A percentile compares a stretch with the other conserved stretches of the same genome.
These are phyloP conservation scores for Saccharomycopsis vini DNA, from an alignment of 805 yeast genomes.

Conservation along the genomic window DNA sequence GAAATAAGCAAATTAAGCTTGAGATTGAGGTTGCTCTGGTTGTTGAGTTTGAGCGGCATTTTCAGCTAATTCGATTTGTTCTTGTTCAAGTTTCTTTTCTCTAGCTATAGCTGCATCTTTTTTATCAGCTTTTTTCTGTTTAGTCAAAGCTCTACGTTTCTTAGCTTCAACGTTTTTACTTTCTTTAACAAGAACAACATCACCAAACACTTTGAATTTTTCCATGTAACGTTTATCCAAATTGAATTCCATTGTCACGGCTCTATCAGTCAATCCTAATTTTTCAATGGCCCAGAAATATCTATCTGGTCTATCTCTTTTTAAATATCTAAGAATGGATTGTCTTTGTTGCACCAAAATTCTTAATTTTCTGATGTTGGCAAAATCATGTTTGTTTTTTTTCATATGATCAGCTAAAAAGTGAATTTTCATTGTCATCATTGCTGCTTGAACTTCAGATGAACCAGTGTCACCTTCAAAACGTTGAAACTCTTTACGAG, in stretches of 20 bases:
- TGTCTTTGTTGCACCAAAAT: constrained; percentile 88
- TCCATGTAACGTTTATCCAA: constrained; percentile 73
- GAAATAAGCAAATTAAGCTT: no score
- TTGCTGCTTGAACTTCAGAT: constrained; percentile 93
- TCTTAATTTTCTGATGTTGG: constrained; percentile 61
- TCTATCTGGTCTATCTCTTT: constrained; percentile 67
- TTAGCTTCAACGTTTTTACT: constrained; percentile 40
- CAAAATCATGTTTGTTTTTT: constrained; percentile 61
- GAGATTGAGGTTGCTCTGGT: no score
- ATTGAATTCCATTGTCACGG: constrained; percentile 70
- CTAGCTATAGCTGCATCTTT: constrained; percentile 8
- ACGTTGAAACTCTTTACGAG: constrained; percentile 72
- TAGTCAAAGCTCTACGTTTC: constrained; percentile 38
- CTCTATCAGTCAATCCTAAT: constrained; percentile 77
- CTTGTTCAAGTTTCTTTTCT: constrained; percentile 22
- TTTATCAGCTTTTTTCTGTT: constrained; percentile 33
- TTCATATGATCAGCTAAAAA: constrained; percentile 66
- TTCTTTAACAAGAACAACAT: constrained; percentile 51
- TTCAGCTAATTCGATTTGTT: constrained; percentile 12
- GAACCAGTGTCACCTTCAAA: constrained; percentile 90
- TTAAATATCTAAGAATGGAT: constrained; percentile 69
- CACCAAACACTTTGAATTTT: constrained; percentile 72
- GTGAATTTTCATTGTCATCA: constrained; percentile 72
- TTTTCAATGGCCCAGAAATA: constrained; percentile 83
- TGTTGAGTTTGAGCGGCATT: neutral